Conservation (phyloP, 2,329 filamentous ascomycete genomes). For the Calonectria honghensis region DNA sequence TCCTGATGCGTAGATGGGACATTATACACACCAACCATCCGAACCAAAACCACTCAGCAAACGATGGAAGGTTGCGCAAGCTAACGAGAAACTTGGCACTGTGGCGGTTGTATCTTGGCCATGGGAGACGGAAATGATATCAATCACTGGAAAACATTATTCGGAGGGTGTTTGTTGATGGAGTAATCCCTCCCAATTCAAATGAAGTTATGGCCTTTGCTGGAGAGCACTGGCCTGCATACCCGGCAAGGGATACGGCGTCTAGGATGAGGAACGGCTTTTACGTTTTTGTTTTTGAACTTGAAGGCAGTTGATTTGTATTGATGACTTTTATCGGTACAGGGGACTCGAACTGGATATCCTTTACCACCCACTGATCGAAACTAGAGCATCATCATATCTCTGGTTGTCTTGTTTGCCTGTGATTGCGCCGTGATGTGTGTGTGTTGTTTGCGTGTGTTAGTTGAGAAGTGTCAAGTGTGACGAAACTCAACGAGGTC, state of each 20-base stretch:
- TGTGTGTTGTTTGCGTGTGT: not conserved
- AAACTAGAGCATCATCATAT: slow-evolving; percentile 35
- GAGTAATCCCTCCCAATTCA: slow-evolving; percentile 45
- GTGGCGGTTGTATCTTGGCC: slow-evolving; percentile 16
- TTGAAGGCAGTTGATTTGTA: slow-evolving; percentile 47
- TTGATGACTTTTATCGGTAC: slow-evolving; percentile 46
- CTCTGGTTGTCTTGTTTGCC: not conserved
- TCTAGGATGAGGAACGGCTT: slow-evolving; percentile 56
- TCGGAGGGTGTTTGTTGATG: slow-evolving; percentile 40
- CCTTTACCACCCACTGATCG: slow-evolving; percentile 45
- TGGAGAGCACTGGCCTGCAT: slow-evolving; percentile 54
- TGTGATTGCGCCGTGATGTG: not conserved
- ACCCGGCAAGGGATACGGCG: slow-evolving; percentile 56
- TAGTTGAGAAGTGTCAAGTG: no score
- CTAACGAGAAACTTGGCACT: slow-evolving; percentile 17
- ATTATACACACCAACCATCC: slow-evolving; percentile 28
- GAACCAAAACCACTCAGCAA: not conserved
- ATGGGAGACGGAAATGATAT: slow-evolving; percentile 26
- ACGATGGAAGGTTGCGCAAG: slow-evolving; percentile 24
- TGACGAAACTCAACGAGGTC: not conserved
- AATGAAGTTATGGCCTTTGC: slow-evolving; percentile 51
- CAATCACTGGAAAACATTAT: slow-evolving; percentile 30
- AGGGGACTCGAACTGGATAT: slow-evolving; percentile 27
- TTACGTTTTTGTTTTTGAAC: slow-evolving; percentile 42
- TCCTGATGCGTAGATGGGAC: not conserved